phyloP scores from a whole-genome alignment of 257 asterid species.

The Ilex asprella region DNA sequence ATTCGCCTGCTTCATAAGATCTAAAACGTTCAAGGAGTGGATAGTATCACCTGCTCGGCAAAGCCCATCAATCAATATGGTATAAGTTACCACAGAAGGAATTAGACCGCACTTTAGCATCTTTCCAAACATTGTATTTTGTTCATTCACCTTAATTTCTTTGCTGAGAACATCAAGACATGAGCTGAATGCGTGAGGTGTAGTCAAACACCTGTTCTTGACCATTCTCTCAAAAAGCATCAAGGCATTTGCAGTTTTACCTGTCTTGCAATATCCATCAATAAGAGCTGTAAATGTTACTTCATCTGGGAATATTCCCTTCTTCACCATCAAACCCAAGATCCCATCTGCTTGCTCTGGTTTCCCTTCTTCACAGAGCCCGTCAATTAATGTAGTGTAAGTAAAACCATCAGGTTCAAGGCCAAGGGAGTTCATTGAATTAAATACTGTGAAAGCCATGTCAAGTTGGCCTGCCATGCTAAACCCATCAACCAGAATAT shows the following conservation, averaged over 20 bases:
- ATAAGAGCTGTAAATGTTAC: constrained; percentile 34
- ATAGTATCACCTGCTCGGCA: constrained; percentile 23
- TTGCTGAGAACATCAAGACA: constrained; percentile 28
- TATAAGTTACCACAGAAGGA: constrained; percentile 42
- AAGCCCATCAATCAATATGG: constrained; percentile 27
- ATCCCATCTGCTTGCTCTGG: constrained; percentile 24
- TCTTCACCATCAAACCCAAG: constrained; percentile 28
- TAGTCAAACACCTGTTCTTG: constrained; percentile 11
- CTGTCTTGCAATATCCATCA: constrained; percentile 25
- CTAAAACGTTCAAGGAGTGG: constrained; percentile 15
- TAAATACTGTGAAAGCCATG: constrained; percentile 31
- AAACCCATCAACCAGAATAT: constrained; percentile 30
- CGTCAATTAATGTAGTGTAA: constrained; percentile 36
- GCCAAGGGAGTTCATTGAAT: constrained; percentile 26
- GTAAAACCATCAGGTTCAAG: constrained; percentile 30
- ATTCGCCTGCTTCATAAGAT: constrained; percentile 24
- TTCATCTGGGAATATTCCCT: constrained; percentile 33
- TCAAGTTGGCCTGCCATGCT: constrained; percentile 27
- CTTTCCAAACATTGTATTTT: constrained; percentile 31
- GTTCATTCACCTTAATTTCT: constrained; percentile 23
- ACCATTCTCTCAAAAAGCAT: constrained; percentile 20
- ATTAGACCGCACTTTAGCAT: constrained; percentile 33
- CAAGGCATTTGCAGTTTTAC: constrained; percentile 14
- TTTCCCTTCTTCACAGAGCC: constrained; percentile 25
- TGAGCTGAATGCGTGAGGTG: constrained; percentile 29